Percentiles rank a stretch among this genome's conserved stretches.
These are phyloP conservation scores for Colletotrichum gloeosporioides DNA, from an alignment of 2,329 filamentous ascomycete species.

Conservation along the genomic window DNA sequence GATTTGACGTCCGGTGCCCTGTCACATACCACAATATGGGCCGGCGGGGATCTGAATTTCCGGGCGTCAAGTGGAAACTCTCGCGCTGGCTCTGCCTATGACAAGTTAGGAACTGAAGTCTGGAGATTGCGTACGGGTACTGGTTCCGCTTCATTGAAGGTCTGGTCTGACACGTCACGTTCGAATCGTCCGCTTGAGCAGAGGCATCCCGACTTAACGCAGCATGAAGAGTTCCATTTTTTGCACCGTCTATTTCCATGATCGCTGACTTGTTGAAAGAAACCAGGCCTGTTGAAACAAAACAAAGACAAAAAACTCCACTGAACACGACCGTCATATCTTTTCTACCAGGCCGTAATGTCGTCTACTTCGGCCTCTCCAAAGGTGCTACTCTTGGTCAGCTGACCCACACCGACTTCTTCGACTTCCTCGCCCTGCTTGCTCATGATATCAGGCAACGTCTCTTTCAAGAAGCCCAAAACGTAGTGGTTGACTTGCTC, in stretches of 20 bases:
- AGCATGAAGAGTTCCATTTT: neutral
- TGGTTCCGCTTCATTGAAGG: neutral
- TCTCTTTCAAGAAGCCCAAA: conserved; percentile 80
- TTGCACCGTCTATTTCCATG: neutral
- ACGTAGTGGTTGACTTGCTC: conserved; percentile 94
- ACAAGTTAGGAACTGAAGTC: neutral
- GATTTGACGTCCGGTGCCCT: neutral
- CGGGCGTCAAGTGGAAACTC: neutral
- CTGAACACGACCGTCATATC: neutral
- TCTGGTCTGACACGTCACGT: neutral
- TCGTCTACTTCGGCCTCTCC: conserved; percentile 96
- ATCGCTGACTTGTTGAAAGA: conserved; percentile 21
- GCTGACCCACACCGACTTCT: conserved; percentile 59
- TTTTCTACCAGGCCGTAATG: conserved; percentile 85
- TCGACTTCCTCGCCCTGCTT: conserved; percentile 55
- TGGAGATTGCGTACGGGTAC: neutral
- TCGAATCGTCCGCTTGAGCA: neutral
- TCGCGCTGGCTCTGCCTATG: neutral
- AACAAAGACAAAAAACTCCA: neutral
- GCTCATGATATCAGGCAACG: conserved; percentile 87
- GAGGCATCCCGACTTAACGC: neutral
- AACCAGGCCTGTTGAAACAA: conserved; percentile 14
- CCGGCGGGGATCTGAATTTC: neutral
- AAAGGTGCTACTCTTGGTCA: conserved; percentile 90
- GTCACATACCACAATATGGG: neutral